Conservation (phyloP, 2,329 filamentous ascomycete species). For the Phaeoacremonium minimum region DNA sequence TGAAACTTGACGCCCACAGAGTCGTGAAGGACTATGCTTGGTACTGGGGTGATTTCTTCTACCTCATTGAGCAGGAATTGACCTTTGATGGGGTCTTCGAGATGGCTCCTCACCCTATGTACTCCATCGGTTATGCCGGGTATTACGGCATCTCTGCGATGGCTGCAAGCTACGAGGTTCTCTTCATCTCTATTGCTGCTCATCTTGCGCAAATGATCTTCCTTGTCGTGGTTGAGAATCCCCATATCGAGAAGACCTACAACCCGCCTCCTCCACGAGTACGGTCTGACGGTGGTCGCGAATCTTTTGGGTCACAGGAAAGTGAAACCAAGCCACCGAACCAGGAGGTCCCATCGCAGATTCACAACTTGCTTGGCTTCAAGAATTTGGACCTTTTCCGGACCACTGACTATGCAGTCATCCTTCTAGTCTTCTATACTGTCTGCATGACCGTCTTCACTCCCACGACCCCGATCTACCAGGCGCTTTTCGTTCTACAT, state of each 20-base stretch:
- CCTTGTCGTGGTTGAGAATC: conserved; percentile 86
- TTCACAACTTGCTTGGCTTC: conserved; percentile 80
- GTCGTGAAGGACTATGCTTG: conserved; percentile 99
- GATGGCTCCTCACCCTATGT: conserved; percentile 98
- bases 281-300: conserved; percentile 28
- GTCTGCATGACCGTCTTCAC: conserved; percentile 69
- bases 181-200: conserved; percentile 93
- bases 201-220: conserved; percentile 95
- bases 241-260: conserved; percentile 97
- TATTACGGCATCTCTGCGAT: conserved; percentile 99
- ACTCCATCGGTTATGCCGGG: conserved; percentile 94
- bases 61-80: conserved; percentile 93
- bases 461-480: conserved; percentile 70
- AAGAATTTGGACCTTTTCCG: conserved; percentile 85
- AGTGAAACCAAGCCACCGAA: conserved; percentile 1
- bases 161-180: conserved; percentile 94
- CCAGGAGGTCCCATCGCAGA: conserved; percentile 50
- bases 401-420: conserved; percentile 75
- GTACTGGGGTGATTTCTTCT: conserved; percentile 99
- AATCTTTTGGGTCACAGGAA: not conserved
- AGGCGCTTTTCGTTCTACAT: conserved; percentile 75
- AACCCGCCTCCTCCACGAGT: conserved; percentile 79
- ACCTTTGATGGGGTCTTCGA: conserved; percentile 99
- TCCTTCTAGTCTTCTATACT: conserved; percentile 74
- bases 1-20: conserved; percentile 94